phyloP scores from a whole-genome alignment of 116 monocot species.

The Dioscorea cayenensis region DNA sequence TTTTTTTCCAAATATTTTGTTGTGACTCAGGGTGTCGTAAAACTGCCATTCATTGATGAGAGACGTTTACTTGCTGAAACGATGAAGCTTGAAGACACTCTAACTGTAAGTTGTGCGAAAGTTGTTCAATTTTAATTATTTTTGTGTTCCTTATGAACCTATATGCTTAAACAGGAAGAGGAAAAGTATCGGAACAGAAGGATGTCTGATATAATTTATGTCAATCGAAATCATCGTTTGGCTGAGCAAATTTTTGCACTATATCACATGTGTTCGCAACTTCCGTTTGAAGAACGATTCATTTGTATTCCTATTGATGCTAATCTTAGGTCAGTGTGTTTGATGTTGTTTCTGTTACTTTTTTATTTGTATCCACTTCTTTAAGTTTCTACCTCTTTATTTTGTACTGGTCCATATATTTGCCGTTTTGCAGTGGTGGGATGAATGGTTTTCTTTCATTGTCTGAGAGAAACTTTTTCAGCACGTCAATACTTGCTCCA shows the following conservation, averaged over 20 bases:
- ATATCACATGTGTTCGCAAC: slow-evolving; percentile 37
- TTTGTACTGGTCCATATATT: background rate
- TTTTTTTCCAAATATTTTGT: slow-evolving; percentile 4
- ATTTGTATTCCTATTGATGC: slow-evolving; percentile 44
- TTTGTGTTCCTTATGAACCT: slow-evolving; percentile 4
- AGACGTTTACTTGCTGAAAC: slow-evolving; percentile 65
- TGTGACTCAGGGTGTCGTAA: slow-evolving; percentile 70
- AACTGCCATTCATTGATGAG: slow-evolving; percentile 98
- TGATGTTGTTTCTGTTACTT: background rate
- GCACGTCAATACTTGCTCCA: slow-evolving; percentile 24
- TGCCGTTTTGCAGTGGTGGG: slow-evolving; percentile 48
- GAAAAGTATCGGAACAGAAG: slow-evolving; percentile 72
- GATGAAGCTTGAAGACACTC: slow-evolving; percentile 70
- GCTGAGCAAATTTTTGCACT: slow-evolving; percentile 38
- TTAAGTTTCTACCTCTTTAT: slow-evolving; percentile 2
- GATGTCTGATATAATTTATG: slow-evolving; percentile 85
- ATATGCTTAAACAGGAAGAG: slow-evolving; percentile 50
- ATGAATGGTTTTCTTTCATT: slow-evolving; percentile 91
- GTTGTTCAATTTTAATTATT: background rate
- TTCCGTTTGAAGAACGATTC: slow-evolving; percentile 7
- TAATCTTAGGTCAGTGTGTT: slow-evolving; percentile 44
- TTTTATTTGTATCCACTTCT: background rate
- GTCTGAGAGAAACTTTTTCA: slow-evolving; percentile 53
- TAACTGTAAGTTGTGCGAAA: slow-evolving; percentile 44
- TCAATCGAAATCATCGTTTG: slow-evolving; percentile 58